Evolutionary conservation across 2,329 filamentous ascomycete genomes (phyloP), one percentile per base, ranked within the genome.

Genomic region (Diaporthe aspalathi): DNA sequence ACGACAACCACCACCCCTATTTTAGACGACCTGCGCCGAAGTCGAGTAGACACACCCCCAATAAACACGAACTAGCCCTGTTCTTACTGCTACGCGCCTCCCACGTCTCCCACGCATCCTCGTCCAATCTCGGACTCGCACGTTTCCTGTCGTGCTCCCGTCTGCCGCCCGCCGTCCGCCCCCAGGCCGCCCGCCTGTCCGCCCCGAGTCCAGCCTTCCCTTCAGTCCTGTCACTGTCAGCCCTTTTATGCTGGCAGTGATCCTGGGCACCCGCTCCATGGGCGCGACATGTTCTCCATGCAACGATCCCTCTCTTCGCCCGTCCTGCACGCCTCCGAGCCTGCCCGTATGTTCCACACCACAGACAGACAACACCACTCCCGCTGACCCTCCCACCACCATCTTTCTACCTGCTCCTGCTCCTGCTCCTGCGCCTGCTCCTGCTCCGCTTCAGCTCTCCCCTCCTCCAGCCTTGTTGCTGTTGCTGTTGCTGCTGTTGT

Each of bases 271-370:
- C 70, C 76, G 56, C 74, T 74, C 70, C 70, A 86, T 85, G 84
- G 82, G 80, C 80, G 81, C 85, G 86, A 80, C 81, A 89, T 89
- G 86, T 87, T 88, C 79, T 86, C 87, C 81, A 89, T 89, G 87
- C 87, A 90, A 82, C 86, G 86, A 77, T 89, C 88, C 74, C 83
- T 87, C 74, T 91, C 90, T 75, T 90, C 89, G 80, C 87, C 89
- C 76, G 88, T 89, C 81, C 86, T 86, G 75, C 84, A 86, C 77
- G 83, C 87, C 75, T 86, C 87, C 81, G 70, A 65, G 32, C 49
- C 66, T 66, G 83, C 86, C 78, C 85, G 89, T 91, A 90, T 80
- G 90, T 91, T 69, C 17, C 17, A 56, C 35, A 53, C 43, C 54
- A 57, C 62, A 22, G 35, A 35, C 29, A 24, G n/a, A 32, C 40